A percentile compares a stretch with the other conserved stretches of the same genome.
Evolutionary conservation across 179 eudicot genomes (phyloP).

Genomic region (Patellifolia procumbens): DNA sequence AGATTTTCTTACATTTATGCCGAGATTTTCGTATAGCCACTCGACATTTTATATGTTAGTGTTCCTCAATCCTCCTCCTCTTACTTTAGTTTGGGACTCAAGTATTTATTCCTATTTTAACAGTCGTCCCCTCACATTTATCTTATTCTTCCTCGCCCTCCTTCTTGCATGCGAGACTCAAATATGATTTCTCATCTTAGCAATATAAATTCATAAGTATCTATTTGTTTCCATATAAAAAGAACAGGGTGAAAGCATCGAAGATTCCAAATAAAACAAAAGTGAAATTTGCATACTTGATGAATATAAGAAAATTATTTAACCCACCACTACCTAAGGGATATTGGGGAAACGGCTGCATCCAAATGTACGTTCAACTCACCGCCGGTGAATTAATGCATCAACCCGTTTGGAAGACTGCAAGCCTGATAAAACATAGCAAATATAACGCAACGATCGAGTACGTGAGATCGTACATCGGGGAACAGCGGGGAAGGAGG

Average conservation of each 20-base stretch:
- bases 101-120: too few relatives aligned
- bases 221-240: not conserved
- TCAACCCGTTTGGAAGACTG: slow-evolving; percentile 63
- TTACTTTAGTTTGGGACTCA: too few relatives aligned
- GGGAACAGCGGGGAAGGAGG: slow-evolving; percentile 52
- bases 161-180: too few relatives aligned
- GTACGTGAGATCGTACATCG: slow-evolving; percentile 58
- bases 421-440: slow-evolving; percentile 55
- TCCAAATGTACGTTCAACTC: slow-evolving; percentile 54
- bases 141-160: too few relatives aligned
- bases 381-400: slow-evolving; percentile 39
- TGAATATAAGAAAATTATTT: slow-evolving; percentile 51
- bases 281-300: slow-evolving; percentile 61
- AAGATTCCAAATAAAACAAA: slow-evolving; percentile 35
- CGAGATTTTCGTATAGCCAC: too few relatives aligned
- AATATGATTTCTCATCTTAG: too few relatives aligned
- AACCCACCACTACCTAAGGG: slow-evolving; percentile 61
- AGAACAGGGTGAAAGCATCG: slow-evolving; percentile 55
- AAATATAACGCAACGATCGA: slow-evolving; percentile 51
- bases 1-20: too few relatives aligned
- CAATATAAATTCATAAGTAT: not conserved
- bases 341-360: slow-evolving; percentile 81
- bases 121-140: too few relatives aligned
- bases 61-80: too few relatives aligned
- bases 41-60: too few relatives aligned